These are phyloP conservation scores for Irpex sp. DNA, from an alignment of 1,284 basidiomycete genomes.

Conservation along the genomic window DNA sequence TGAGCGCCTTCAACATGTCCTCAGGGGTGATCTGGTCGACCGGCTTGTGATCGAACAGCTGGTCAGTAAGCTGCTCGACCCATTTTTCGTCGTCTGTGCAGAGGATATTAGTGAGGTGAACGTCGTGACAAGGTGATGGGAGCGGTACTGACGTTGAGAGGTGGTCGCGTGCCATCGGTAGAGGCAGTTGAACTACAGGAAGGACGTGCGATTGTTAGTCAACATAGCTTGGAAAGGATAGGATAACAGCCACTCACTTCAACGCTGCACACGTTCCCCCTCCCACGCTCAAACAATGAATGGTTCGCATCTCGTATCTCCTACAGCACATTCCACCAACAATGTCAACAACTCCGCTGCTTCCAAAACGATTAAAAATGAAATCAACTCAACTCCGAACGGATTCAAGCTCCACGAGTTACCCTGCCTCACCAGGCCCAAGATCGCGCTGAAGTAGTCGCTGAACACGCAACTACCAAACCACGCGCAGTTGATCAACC, in stretches of 20 bases:
- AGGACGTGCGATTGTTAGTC: neutral
- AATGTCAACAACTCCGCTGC: neutral
- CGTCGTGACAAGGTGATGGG: neutral
- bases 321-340: constrained; percentile 26
- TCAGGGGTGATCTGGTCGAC: constrained; percentile 48
- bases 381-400: constrained; percentile 44
- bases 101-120: neutral
- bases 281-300: constrained; percentile 65
- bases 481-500: constrained; percentile 76
- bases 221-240: neutral
- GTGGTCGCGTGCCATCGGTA: constrained; percentile 83
- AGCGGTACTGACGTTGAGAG: constrained; percentile 29
- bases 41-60: constrained; percentile 52
- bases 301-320: constrained; percentile 64
- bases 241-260: constrained; percentile 42
- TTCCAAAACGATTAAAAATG: no score
- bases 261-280: constrained; percentile 74
- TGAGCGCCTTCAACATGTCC: constrained; percentile 58
- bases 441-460: constrained; percentile 73
- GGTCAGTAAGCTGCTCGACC: constrained; percentile 45
- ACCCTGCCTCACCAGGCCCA: constrained; percentile 69
- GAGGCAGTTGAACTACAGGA: constrained; percentile 69
- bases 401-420: constrained; percentile 70
- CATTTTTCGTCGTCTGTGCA: constrained; percentile 61
- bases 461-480: constrained; percentile 71